Evolutionary conservation across 805 yeast genomes (phyloP).

Genomic region (Candida railenensis): DNA sequence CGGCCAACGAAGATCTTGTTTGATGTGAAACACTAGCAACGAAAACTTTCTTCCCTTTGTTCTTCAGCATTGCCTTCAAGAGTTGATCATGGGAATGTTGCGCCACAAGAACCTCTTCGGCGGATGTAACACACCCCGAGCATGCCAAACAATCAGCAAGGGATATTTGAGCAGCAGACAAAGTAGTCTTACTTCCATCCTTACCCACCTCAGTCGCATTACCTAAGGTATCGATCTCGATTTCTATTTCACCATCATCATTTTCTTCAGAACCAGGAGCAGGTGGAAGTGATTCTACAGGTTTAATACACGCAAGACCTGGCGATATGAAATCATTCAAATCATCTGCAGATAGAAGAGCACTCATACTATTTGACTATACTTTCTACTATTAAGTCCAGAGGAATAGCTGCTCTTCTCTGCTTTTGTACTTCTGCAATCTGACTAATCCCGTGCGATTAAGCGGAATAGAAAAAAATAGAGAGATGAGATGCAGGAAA

Average conservation of each 20-base stretch:
- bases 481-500: not conserved
- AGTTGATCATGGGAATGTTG: constrained; percentile 86
- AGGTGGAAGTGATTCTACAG: constrained; percentile 34
- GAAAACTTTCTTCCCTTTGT: constrained; percentile 40
- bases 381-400: too few species aligned
- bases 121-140: constrained; percentile 94
- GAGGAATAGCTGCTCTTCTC: too few species aligned
- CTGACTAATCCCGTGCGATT: not conserved
- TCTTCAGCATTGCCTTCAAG: constrained; percentile 46
- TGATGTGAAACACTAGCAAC: constrained; percentile 86
- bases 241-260: constrained; percentile 43
- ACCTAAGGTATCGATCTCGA: constrained; percentile 59
- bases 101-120: constrained; percentile 91
- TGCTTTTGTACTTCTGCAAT: not conserved
- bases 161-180: constrained; percentile 83
- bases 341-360: constrained; percentile 84
- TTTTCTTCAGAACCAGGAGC: not conserved
- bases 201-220: constrained; percentile 68
- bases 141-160: constrained; percentile 94
- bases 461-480: not conserved
- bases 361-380: constrained; percentile 61
- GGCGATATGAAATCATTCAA: constrained; percentile 93
- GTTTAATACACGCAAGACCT: constrained; percentile 92
- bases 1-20: constrained; percentile 76
- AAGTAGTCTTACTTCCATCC: constrained; percentile 48